Percentiles rank a stretch among this genome's conserved stretches.
phyloP scores from a whole-genome alignment of 208 protist species.

The Trypanosoma platydactyli region DNA sequence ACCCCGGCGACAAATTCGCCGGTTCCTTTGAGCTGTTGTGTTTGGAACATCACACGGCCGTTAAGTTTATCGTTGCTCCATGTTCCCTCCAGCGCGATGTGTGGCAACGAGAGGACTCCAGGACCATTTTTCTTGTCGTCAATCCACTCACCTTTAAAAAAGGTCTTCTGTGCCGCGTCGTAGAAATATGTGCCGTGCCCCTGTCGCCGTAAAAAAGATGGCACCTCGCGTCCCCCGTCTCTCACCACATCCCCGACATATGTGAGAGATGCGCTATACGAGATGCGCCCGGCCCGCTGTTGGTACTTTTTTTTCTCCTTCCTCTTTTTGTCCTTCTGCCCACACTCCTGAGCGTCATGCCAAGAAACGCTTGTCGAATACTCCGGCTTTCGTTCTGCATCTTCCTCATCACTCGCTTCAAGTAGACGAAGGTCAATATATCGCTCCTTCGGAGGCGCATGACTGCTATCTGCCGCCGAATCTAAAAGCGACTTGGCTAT shows the following conservation, averaged over 20 bases:
- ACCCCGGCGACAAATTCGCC: conserved; percentile 20
- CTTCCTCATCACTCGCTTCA: conserved; percentile 15
- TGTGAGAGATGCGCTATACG: conserved; percentile 35
- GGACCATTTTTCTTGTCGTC: conserved; percentile 45
- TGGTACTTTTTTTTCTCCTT: conserved; percentile 9
- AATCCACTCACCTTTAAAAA: conserved; percentile 57
- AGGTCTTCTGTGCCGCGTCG: conserved; percentile 33
- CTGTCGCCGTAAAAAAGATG: conserved; percentile 23
- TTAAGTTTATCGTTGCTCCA: conserved; percentile 50
- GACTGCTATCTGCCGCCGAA: not conserved
- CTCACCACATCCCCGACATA: conserved; percentile 28
- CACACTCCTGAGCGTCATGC: not conserved
- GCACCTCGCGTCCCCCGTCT: conserved; percentile 17
- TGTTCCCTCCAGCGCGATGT: conserved; percentile 41
- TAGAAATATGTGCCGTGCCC: conserved; percentile 40
- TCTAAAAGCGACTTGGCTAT: conserved; percentile 25
- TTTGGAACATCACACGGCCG: conserved; percentile 37
- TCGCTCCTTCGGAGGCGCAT: not conserved
- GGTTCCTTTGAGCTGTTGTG: conserved; percentile 24
- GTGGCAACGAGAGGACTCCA: conserved; percentile 52
- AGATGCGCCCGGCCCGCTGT: conserved; percentile 18
- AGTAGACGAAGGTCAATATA: conserved; percentile 24
- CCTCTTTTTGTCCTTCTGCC: conserved; percentile 6
- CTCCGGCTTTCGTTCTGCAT: not conserved
- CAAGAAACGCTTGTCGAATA: not conserved